A percentile compares a stretch with the other conserved stretches of the same genome.
phyloP scores from a whole-genome alignment of 2,329 filamentous ascomycete genomes.

The Sclerotinia glacialis region DNA sequence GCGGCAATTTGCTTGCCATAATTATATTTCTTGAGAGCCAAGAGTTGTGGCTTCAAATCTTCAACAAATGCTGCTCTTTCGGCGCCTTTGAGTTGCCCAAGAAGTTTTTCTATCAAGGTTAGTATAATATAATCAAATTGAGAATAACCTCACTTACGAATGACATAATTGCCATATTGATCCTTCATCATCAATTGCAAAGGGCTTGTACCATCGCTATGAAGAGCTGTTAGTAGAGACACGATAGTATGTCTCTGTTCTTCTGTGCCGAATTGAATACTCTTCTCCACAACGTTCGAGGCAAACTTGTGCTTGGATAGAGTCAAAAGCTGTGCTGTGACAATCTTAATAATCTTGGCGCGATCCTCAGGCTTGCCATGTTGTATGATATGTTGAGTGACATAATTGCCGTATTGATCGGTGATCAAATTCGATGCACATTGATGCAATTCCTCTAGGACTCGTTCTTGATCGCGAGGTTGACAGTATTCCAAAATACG shows the following conservation, averaged over 20 bases:
- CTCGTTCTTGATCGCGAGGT: constrained; percentile 64
- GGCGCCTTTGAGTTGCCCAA: constrained; percentile 58
- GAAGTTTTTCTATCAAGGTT: constrained; percentile 68
- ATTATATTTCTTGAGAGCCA: constrained; percentile 60
- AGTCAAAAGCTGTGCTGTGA: constrained; percentile 67
- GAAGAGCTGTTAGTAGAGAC: constrained; percentile 56
- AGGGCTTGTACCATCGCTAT: constrained; percentile 65
- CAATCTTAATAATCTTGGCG: constrained; percentile 67
- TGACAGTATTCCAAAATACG: constrained; percentile 82
- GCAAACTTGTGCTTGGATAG: constrained; percentile 95
- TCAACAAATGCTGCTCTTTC: constrained; percentile 61
- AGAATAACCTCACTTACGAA: constrained; percentile 65
- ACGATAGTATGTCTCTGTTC: constrained; percentile 70
- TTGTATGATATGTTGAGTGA: constrained; percentile 86
- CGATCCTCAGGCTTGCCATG: constrained; percentile 73
- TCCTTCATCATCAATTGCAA: constrained; percentile 80
- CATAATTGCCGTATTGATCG: constrained; percentile 94
- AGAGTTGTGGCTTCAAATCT: constrained; percentile 61
- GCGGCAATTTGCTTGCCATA: constrained; percentile 65
- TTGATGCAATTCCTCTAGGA: constrained; percentile 76
- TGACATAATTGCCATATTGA: constrained; percentile 92
- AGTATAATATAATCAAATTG: constrained; percentile 4
- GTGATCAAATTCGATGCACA: constrained; percentile 71
- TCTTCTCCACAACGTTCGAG: constrained; percentile 96
- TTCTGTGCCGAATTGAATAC: constrained; percentile 68